Conservation (phyloP, 73 alveolate species). For the Tetrahymena malaccensis region DNA sequence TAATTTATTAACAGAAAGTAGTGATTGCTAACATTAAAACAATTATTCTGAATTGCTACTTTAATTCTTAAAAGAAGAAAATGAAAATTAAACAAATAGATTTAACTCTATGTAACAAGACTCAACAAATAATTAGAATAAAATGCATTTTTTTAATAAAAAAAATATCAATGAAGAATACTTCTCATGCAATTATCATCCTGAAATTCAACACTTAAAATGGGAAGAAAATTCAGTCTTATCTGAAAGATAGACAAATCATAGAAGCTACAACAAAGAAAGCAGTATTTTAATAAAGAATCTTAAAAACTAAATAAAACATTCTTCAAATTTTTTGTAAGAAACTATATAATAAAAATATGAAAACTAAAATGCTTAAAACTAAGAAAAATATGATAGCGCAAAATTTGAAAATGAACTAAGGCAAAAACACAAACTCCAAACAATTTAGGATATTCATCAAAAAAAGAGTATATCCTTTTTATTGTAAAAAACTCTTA, state of each 20-base stretch:
- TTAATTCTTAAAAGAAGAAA: neutral
- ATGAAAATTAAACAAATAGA: neutral
- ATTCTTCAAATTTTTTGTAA: neutral
- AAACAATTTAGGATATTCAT: neutral
- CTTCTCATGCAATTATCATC: neutral
- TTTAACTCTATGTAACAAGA: neutral
- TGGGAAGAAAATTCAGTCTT: neutral
- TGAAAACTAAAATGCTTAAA: neutral
- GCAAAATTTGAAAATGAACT: neutral
- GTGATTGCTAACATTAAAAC: neutral
- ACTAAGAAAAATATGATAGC: neutral
- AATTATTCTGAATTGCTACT: neutral
- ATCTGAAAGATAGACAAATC: neutral
- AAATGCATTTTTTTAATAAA: no score
- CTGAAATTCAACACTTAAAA: neutral
- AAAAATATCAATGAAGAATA: neutral
- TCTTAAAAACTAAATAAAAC: neutral
- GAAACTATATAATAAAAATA: neutral
- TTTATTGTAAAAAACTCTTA: neutral
- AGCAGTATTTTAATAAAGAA: neutral
- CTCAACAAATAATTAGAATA: neutral
- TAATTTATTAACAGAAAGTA: neutral
- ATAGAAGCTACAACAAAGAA: neutral
- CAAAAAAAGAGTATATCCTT: neutral
- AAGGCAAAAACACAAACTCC: neutral